phyloP scores from a whole-genome alignment of 805 yeast genomes.

The Cyberlindnera misumaiensis region DNA sequence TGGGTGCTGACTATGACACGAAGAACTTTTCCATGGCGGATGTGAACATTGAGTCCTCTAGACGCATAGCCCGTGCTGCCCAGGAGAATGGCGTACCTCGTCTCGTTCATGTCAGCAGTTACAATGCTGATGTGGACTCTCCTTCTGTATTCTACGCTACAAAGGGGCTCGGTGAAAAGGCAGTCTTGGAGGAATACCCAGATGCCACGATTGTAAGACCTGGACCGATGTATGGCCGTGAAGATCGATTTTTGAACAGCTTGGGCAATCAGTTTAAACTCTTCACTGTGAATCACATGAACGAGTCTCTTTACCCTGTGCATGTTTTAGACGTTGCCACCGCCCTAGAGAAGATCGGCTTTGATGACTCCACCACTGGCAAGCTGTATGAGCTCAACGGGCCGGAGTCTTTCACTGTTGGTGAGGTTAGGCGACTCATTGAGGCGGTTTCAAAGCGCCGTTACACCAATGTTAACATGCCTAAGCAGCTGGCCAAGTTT shows the following conservation, averaged over 20 bases:
- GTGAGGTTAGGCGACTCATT: slow-evolving; percentile 64
- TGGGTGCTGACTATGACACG: slow-evolving; percentile 71
- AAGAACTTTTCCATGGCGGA: slow-evolving; percentile 81
- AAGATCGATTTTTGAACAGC: slow-evolving; percentile 61
- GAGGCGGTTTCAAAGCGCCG: slow-evolving; percentile 48
- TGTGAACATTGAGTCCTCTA: slow-evolving; percentile 71
- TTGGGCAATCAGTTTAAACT: slow-evolving; percentile 49
- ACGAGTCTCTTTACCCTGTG: slow-evolving; percentile 61
- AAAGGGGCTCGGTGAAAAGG: slow-evolving; percentile 72
- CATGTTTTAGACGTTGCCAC: slow-evolving; percentile 72
- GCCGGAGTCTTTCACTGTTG: slow-evolving; percentile 52
- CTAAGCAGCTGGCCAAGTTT: slow-evolving; percentile 29
- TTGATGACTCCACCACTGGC: slow-evolving; percentile 75
- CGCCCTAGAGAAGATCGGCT: slow-evolving; percentile 73
- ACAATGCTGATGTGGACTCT: slow-evolving; percentile 65
- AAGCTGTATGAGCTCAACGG: slow-evolving; percentile 71
- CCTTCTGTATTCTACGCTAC: slow-evolving; percentile 69
- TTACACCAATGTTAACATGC: slow-evolving; percentile 32
- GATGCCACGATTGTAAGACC: slow-evolving; percentile 84
- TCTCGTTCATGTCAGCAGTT: slow-evolving; percentile 70
- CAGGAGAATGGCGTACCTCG: slow-evolving; percentile 68
- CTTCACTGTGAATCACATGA: slow-evolving; percentile 60
- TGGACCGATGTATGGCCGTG: slow-evolving; percentile 70
- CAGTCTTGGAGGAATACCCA: slow-evolving; percentile 60
- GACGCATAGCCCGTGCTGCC: slow-evolving; percentile 68